Base-by-base conservation (phyloP, 495 filamentous ascomycete species). In the Penicillium crystallinum region DNA sequence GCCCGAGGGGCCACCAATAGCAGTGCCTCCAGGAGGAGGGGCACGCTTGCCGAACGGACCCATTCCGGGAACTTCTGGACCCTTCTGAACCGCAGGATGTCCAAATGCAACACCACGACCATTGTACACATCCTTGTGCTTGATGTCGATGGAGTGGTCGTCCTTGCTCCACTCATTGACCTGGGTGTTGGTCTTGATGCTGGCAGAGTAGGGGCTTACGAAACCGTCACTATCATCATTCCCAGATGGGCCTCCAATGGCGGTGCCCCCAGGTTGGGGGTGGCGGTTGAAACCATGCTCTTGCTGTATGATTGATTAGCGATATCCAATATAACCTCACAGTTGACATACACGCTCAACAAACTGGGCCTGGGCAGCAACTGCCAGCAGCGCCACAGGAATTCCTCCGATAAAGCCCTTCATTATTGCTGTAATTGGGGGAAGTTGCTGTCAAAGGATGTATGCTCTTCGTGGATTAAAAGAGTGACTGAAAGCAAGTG, bases 401-500 rank as follows among this genome's bases (percentile, higher is more conserved):
- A 75, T 69, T 41, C 68, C 69, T 29, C 57, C 63, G 29, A 70
- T 57, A 44, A 75, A 62, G 39, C 69, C 69, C 64, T 75, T 75
- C 72, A 75, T 75, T 18, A 7, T 60, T 45, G 41, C 45, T 42
- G 31, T 31, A 21, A 18, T n/a, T 37, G 21, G 21, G 27, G 21
- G 8, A 33, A 44, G 53, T 46, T 53, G 62, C 59, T 54, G 55
- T 37, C 39, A 37, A 53, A 33, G 42, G 31, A 40, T 50, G 30
- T 49, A 48, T 53, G 33, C 36, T 50, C n/a, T 29, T 18, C 18
- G 35, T 45, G 15, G 49, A 21, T 49, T 45, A 54, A 68, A 70
- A 49, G 66, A 71, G 57, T 46, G 66, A 66, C 66, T 57, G 45
- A 33, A 58, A 52, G 44, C 47, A 34, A 58, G 33, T 49, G 53